phyloP scores from a whole-genome alignment of 2,329 filamentous ascomycete species.

The Ceratocystis papillata region DNA sequence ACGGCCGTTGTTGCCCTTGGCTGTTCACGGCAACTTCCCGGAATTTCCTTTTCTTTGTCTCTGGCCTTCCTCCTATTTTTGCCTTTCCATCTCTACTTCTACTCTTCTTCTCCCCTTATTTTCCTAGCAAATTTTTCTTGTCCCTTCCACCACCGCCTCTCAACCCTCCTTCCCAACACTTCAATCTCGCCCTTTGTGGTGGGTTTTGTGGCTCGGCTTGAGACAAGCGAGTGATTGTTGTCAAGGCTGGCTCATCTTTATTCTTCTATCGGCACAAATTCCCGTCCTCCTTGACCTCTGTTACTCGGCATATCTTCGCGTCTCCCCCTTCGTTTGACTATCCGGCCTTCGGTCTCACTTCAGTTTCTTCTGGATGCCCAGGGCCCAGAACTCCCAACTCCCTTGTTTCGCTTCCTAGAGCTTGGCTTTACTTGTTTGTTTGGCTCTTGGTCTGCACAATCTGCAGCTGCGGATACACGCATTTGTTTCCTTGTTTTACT shows the following conservation, averaged over 20 bases:
- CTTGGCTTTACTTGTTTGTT: background rate
- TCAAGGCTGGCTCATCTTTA: no score
- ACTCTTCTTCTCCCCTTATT: background rate
- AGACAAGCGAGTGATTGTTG: conserved; percentile 1
- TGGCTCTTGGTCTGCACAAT: conserved; percentile 1
- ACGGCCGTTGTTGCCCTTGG: conserved; percentile 11
- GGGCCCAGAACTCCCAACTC: conserved; percentile 3
- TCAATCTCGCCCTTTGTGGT: conserved; percentile 18
- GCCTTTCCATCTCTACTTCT: background rate
- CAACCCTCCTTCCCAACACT: conserved; percentile 8
- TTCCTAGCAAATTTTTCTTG: background rate
- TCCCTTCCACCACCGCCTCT: background rate
- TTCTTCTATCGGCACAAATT: no score
- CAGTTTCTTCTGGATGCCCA: conserved; percentile 4
- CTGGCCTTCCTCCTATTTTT: conserved; percentile 11
- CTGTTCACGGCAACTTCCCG: background rate
- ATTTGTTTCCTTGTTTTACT: background rate
- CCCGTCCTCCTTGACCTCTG: background rate
- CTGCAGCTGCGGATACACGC: background rate
- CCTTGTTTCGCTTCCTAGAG: conserved; percentile 18
- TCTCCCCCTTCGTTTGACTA: conserved; percentile 10
- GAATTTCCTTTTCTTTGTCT: background rate
- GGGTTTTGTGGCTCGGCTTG: conserved; percentile 17
- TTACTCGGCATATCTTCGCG: background rate
- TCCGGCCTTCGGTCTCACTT: conserved; percentile 11